Evolutionary conservation across 2,329 filamentous ascomycete species (phyloP).

Genomic region (Pseudogymnoascus sp.): DNA sequence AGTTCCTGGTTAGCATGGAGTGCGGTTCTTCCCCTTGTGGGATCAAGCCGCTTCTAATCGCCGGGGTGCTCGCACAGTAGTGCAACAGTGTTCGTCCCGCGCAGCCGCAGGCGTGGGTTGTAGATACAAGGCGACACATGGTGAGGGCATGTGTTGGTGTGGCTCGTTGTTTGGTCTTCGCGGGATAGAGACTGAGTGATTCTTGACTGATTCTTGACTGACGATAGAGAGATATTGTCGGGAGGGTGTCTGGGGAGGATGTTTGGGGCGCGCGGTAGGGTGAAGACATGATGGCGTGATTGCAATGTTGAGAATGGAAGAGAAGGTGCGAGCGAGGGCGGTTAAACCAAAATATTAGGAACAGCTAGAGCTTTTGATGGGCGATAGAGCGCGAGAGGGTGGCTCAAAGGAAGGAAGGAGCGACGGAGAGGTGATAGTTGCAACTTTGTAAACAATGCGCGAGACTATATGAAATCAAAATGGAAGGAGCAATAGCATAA

Average conservation of each 20-base stretch:
- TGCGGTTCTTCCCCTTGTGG: neutral
- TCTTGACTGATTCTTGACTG: neutral
- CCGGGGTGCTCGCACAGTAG: too few relatives aligned
- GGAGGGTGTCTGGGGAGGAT: neutral
- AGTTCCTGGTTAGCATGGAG: neutral
- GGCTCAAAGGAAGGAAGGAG: neutral
- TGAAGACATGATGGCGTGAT: neutral
- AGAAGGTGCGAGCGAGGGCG: neutral
- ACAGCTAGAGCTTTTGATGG: neutral
- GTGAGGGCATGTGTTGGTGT: neutral
- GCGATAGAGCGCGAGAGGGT: neutral
- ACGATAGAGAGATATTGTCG: neutral
- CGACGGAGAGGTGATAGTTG: neutral
- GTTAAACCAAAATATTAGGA: neutral
- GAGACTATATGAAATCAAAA: neutral
- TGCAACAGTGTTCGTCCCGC: neutral
- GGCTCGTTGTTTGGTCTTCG: neutral
- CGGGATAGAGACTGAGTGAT: neutral
- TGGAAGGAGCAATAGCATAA: neutral
- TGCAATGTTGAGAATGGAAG: neutral
- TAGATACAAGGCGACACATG: neutral
- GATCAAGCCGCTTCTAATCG: neutral
- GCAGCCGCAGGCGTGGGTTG: neutral
- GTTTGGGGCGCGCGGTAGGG: neutral
- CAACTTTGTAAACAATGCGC: neutral